Base-by-base conservation (phyloP, 306 rosid genomes). In the Ormosia emarginata region DNA sequence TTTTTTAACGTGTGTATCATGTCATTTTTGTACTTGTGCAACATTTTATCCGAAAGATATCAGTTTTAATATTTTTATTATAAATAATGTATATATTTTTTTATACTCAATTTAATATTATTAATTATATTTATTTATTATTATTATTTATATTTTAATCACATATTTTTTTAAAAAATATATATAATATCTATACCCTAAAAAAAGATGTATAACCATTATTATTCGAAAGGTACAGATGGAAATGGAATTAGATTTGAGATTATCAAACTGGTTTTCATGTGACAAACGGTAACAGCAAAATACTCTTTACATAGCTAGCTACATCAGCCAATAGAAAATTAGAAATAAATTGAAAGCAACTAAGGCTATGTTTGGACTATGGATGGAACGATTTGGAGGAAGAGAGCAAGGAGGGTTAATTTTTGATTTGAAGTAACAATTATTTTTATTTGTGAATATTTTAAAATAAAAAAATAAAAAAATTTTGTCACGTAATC, bases 251-350 rank as follows among this genome's bases (percentile, higher is more conserved):
- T 33, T 64, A 50, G 36, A 10, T 50, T 41, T 15, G 8, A 77
- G 56, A 55, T 29, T 79, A 64, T 71, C 59, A 69, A 55, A 2
- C 15, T 62, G 62, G 34, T 75, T 75, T 82, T 62, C 58, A 63
- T 37, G 24, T 53, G 76, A 79, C 7, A 50, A 49, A 59, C 36
- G 61, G 44, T 53, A 63, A 56, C 6, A 4, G 65, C 30, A 55
- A 74, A 41, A 1, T 34, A 61, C 56, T 15, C 59, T 67, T 34
- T 84, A n/a, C n/a, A n/a, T 49, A 58, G 64, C 71, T 47, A 40
- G 71, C 70, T 80, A 14, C 46, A 52, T 77, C 30, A 37, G 37
- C 30, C 63, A 13, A 33, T 68, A 24, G 53, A 52, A 72, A 76
- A 30, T n/a, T 69, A 12, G 71, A 43, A 72, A n/a, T n/a, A 77